phyloP scores from a whole-genome alignment of 192 early-diverging fungal species.

The Podila verticillata region DNA sequence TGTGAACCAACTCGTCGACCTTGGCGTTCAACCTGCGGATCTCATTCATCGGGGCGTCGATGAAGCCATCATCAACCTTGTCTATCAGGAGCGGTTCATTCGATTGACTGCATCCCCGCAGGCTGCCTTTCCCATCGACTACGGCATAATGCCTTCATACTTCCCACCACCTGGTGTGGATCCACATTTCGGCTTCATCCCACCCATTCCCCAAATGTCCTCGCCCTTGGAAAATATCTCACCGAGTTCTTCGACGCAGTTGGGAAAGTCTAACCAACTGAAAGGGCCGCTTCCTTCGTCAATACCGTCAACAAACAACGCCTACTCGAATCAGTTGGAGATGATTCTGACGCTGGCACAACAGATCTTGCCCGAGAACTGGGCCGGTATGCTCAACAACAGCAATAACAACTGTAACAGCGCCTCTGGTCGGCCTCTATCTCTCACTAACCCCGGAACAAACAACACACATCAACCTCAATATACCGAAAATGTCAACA shows the following conservation, averaged over 20 bases:
- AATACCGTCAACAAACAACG: neutral
- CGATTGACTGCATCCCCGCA: neutral
- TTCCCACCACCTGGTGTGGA: neutral
- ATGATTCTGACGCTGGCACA: slow-evolving; percentile 13
- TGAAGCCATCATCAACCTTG: slow-evolving; percentile 1
- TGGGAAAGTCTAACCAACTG: neutral
- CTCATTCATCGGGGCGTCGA: slow-evolving; percentile 15
- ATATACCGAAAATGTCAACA: neutral
- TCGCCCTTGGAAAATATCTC: neutral
- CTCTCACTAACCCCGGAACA: too few relatives aligned
- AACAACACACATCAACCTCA: too few relatives aligned
- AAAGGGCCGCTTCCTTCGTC: neutral
- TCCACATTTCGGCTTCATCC: neutral
- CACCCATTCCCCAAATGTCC: neutral
- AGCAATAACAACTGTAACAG: neutral
- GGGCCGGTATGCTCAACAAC: slow-evolving; percentile 7
- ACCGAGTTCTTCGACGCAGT: too few relatives aligned
- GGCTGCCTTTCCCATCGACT: neutral
- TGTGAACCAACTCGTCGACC: slow-evolving; percentile 10
- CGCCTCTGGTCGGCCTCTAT: neutral
- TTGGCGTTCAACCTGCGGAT: slow-evolving; percentile 9
- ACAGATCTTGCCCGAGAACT: slow-evolving; percentile 14
- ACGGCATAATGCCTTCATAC: neutral
- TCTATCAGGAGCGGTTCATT: slow-evolving; percentile 1
- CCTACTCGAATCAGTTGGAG: neutral